Evolutionary conservation across 352 stramenopile species (phyloP).

Genomic region (Phytophthora foliorum): DNA sequence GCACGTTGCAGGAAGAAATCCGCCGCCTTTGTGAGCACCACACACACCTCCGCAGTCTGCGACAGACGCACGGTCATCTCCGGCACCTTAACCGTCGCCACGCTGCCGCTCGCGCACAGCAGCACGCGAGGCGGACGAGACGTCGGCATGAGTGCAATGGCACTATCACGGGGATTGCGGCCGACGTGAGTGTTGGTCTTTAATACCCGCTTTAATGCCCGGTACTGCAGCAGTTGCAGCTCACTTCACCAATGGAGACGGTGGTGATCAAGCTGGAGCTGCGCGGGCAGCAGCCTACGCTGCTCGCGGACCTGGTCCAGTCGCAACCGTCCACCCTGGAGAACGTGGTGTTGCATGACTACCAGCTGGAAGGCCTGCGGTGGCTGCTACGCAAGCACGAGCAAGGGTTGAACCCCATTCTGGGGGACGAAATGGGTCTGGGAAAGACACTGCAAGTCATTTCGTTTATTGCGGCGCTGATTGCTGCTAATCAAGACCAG

Average conservation of each 20-base stretch:
- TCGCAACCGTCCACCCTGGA: constrained; percentile 51
- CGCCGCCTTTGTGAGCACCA: constrained; percentile 85
- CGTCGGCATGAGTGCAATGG: constrained; percentile 13
- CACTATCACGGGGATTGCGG: constrained; percentile 20
- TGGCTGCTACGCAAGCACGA: constrained; percentile 74
- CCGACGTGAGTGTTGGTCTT: constrained; percentile 21
- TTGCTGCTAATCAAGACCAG: constrained; percentile 23
- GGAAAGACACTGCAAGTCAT: constrained; percentile 88
- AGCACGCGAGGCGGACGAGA: constrained; percentile 59
- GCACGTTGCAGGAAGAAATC: constrained; percentile 86
- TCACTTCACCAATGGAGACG: constrained; percentile 53
- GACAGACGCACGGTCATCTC: constrained; percentile 77
- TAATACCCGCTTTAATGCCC: neutral
- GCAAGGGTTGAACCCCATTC: constrained; percentile 76
- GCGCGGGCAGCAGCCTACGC: constrained; percentile 36
- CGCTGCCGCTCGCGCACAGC: constrained; percentile 85
- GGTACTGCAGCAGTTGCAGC: neutral
- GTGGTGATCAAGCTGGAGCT: constrained; percentile 49
- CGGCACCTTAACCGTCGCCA: constrained; percentile 90
- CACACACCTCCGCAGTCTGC: constrained; percentile 72
- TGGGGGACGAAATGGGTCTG: constrained; percentile 88
- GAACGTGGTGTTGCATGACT: constrained; percentile 73
- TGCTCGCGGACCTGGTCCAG: constrained; percentile 26
- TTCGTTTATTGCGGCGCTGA: constrained; percentile 66
- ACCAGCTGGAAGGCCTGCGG: constrained; percentile 70